These are phyloP conservation scores for Lithohypha guttulata DNA, from an alignment of 2,329 filamentous ascomycete species.

Conservation along the genomic window DNA sequence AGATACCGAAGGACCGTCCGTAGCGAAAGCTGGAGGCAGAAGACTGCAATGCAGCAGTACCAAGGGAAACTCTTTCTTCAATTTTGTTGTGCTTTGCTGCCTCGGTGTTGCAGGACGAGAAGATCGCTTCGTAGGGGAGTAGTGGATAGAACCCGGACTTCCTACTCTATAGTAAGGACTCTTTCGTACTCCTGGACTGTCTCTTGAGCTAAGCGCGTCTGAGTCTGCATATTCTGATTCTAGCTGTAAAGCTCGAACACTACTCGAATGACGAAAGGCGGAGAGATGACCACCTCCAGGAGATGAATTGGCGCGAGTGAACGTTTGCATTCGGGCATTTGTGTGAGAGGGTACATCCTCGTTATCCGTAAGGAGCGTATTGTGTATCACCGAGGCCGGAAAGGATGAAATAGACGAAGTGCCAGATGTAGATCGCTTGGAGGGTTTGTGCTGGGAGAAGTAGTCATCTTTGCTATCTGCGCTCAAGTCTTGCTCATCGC, in stretches of 20 bases:
- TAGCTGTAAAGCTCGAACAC: slow-evolving; percentile 36
- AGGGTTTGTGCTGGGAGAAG: slow-evolving; percentile 1
- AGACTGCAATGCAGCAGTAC: slow-evolving; percentile 52
- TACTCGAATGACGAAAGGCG: slow-evolving; percentile 36
- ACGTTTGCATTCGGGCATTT: slow-evolving; percentile 9
- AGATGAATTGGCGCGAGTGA: background rate
- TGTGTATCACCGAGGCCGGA: slow-evolving; percentile 18
- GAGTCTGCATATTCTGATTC: slow-evolving; percentile 26
- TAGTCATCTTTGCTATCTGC: slow-evolving; percentile 4
- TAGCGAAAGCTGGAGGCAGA: slow-evolving; percentile 42
- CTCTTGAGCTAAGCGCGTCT: slow-evolving; percentile 29
- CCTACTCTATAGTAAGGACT: slow-evolving; percentile 12
- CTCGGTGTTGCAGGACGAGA: slow-evolving; percentile 12
- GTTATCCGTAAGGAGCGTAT: slow-evolving; percentile 8
- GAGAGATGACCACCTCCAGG: slow-evolving; percentile 22
- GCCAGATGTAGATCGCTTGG: slow-evolving; percentile 1
- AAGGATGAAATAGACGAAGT: slow-evolving; percentile 21
- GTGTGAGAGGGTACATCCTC: slow-evolving; percentile 12
- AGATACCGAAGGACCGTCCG: slow-evolving; percentile 31
- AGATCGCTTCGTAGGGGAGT: slow-evolving; percentile 18
- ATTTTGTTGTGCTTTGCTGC: slow-evolving; percentile 24
- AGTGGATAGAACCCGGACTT: slow-evolving; percentile 15
- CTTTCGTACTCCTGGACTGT: slow-evolving; percentile 13
- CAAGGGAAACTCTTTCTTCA: slow-evolving; percentile 42
- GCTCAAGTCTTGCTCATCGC: background rate